These are phyloP conservation scores for Neofusicoccum ribis DNA, from an alignment of 2,329 filamentous ascomycete species.

Conservation along the genomic window DNA sequence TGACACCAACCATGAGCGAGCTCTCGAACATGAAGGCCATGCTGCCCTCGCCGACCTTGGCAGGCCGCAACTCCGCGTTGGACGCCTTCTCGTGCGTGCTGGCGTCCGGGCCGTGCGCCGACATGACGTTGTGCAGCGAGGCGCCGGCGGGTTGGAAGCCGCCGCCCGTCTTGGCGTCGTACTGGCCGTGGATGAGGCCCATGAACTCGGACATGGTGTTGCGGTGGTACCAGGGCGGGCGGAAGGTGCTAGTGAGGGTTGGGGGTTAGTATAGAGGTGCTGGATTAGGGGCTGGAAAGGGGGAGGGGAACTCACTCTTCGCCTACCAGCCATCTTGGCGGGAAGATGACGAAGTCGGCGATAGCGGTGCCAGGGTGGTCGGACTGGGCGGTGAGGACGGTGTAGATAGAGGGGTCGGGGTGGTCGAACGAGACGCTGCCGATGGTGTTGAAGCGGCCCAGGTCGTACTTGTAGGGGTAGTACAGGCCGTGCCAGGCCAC, in stretches of 20 bases:
- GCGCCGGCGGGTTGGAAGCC: constrained; percentile 65
- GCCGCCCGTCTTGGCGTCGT: constrained; percentile 59
- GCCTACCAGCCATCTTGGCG: constrained; percentile 68
- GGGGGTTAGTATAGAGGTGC: not conserved
- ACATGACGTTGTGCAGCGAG: constrained; percentile 72
- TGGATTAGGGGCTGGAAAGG: not conserved
- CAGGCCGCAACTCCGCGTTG: constrained; percentile 54
- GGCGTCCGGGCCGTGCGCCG: constrained; percentile 66
- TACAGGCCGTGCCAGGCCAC: constrained; percentile 73
- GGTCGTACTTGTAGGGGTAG: constrained; percentile 60
- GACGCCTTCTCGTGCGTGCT: constrained; percentile 60
- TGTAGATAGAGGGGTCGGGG: constrained; percentile 66
- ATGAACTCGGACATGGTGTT: constrained; percentile 71
- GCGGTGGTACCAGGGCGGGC: constrained; percentile 71
- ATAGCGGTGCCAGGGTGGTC: constrained; percentile 56
- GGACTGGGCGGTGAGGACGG: constrained; percentile 65
- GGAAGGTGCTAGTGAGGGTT: constrained; percentile 53
- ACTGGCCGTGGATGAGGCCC: constrained; percentile 63
- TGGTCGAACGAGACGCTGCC: constrained; percentile 63
- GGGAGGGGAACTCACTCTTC: constrained; percentile 48
- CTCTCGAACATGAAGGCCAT: constrained; percentile 70
- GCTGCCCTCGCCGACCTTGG: constrained; percentile 63
- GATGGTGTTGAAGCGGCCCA: constrained; percentile 59
- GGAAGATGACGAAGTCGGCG: constrained; percentile 73
- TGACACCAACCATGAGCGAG: constrained; percentile 69